Conservation (phyloP, 176 grass and related monocot species). For the Metroxylon sagu region DNA sequence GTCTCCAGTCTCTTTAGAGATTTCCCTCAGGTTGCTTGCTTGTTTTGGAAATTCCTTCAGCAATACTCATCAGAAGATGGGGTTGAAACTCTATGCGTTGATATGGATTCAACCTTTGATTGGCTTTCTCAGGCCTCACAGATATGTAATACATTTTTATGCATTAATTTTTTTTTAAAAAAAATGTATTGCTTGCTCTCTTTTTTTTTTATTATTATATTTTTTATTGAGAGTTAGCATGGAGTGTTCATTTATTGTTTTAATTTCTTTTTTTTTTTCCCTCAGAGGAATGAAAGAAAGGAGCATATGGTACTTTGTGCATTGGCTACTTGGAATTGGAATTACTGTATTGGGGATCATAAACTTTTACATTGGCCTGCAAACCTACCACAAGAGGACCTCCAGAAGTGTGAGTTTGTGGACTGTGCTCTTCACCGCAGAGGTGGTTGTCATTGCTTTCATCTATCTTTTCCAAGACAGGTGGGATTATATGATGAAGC, state of each 20-base stretch:
- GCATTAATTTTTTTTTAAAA: no score
- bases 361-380: conserved; percentile 76
- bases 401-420: not conserved
- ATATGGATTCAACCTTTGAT: conserved; percentile 88
- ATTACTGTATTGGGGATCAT: conserved; percentile 46
- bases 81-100: conserved; percentile 58
- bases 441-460: conserved; percentile 8
- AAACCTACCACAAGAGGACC: conserved; percentile 33
- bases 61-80: conserved; percentile 77
- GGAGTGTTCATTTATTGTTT: no score
- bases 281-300: conserved; percentile 56
- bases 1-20: not conserved
- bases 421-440: not conserved
- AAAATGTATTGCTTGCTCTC: no score
- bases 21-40: conserved; percentile 3
- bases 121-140: conserved; percentile 77
- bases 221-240: no score
- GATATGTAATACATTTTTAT: conserved; percentile 18
- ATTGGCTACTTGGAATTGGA: conserved; percentile 58
- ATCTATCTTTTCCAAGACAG: conserved; percentile 9
- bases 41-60: conserved; percentile 75
- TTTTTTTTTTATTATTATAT: no score
- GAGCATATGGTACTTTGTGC: conserved; percentile 70
- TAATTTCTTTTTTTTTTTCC: no score
- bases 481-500: conserved; percentile 9